Evolutionary conservation across 2,329 filamentous ascomycete genomes (phyloP), one percentile per base, ranked within the genome.

Genomic region (Botrytis hyacinthi): DNA sequence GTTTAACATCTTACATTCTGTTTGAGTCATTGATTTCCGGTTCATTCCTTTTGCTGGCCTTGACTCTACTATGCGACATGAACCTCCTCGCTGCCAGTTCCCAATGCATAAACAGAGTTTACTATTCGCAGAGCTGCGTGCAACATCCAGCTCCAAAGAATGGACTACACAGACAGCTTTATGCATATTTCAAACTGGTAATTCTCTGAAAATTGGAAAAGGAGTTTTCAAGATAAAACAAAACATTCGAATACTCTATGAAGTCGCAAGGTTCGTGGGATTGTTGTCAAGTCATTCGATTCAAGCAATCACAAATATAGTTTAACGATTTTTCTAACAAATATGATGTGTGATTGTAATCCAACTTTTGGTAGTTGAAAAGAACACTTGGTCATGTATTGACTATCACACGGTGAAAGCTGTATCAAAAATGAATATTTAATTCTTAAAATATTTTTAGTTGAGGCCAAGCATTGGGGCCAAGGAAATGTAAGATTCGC

Each of bases 381-480:
- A 63, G 8, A 20, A n/a, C 40, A 57, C 60, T 66, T 66, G 4
- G 29, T 29, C 44, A 57, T 42, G 29, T 35, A 68, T 42, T 57
- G 18, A 16, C 18, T 14, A 40, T n/a, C 26, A 69, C 26, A n/a
- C 18, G 37, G 6, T 42, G 18, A 57, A 35, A 44, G 18, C 3
- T 16, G 6, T 32, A 42, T 29, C 35, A 10, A 42, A 42, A 8
- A 32, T 42, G 20, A 57, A 32, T 9, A 1, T 42, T 32, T 22
- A 32, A 57, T 57, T 69, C 48, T 32, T 14, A 26, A 26, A 22
- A 42, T 57, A 14, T 32, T 46, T 70, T 62, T 62, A 62, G 22
- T 61, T 42, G 7, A 35, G 54, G 40, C 68, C 68, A 70, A 70
- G 68, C 26, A 44, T 18, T 46, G 14, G 48, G 57, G 40, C 57